Percentiles rank a stretch among this genome's conserved stretches.
Evolutionary conservation across 176 grass and related monocot species (phyloP).

Genomic region (Luzula sylvatica): DNA sequence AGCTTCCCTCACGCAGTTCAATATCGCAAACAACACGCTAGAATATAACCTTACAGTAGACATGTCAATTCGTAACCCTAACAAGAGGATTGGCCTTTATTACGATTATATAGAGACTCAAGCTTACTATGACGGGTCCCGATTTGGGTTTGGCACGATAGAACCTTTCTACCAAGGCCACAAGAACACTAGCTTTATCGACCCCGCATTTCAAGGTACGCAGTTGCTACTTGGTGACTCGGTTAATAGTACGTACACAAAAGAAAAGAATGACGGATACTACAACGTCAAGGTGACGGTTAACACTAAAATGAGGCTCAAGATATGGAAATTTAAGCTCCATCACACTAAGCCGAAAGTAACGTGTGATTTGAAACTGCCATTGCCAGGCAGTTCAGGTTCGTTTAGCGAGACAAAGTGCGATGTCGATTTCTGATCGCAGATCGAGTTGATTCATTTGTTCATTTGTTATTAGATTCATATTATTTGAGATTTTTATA

Average conservation of each 20-base stretch:
- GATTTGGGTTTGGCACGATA: conserved; percentile 30
- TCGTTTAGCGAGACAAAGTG: conserved; percentile 36
- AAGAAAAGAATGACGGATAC: conserved; percentile 45
- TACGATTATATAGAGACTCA: conserved; percentile 36
- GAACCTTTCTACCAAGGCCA: conserved; percentile 36
- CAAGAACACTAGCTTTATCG: conserved; percentile 39
- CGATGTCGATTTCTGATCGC: conserved; percentile 38
- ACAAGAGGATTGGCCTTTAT: conserved; percentile 31
- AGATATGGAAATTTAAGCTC: conserved; percentile 38
- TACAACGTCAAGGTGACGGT: conserved; percentile 56
- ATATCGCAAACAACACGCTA: conserved; percentile 20
- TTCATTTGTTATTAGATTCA: conserved; percentile 17
- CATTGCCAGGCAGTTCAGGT: conserved; percentile 32
- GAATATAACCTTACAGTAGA: conserved; percentile 46
- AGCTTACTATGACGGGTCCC: conserved; percentile 39
- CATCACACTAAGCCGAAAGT: conserved; percentile 32
- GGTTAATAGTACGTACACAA: conserved; percentile 26
- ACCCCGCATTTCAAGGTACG: conserved; percentile 16
- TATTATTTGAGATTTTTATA: conserved; percentile 11
- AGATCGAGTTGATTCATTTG: not conserved
- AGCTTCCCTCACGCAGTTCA: conserved; percentile 44
- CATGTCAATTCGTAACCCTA: conserved; percentile 48
- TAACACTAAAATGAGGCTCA: conserved; percentile 33
- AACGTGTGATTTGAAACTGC: conserved; percentile 44
- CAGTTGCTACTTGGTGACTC: conserved; percentile 1